Percentiles rank a stretch among this genome's conserved stretches.
These are phyloP conservation scores for Yarrowia bubula DNA, from an alignment of 805 yeast species.

Conservation along the genomic window DNA sequence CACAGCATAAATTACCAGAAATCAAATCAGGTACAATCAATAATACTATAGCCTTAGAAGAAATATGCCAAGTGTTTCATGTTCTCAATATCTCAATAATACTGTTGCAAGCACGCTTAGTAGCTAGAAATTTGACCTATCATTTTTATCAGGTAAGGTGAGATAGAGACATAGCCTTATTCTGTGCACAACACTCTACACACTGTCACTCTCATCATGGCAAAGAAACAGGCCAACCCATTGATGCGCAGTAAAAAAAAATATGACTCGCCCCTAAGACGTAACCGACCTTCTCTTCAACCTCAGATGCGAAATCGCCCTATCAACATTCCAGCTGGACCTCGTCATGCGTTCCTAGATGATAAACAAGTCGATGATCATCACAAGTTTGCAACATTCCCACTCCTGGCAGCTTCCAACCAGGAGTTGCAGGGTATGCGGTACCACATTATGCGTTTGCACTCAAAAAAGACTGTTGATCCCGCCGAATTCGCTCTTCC, in stretches of 20 bases:
- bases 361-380: constrained; percentile 2
- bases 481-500: constrained; percentile 78
- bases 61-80: too few species aligned
- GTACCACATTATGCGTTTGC: constrained; percentile 79
- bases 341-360: background rate
- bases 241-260: constrained; percentile 12
- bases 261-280: constrained; percentile 25
- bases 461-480: constrained; percentile 66
- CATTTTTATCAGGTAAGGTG: too few species aligned
- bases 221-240: constrained; percentile 15
- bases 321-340: constrained; percentile 9
- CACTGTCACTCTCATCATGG: background rate
- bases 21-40: too few species aligned
- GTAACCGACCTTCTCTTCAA: constrained; percentile 19
- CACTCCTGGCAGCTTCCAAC: constrained; percentile 64
- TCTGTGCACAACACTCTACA: too few species aligned
- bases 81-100: too few species aligned
- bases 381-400: constrained; percentile 10
- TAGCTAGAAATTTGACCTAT: too few species aligned
- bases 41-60: too few species aligned
- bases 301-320: background rate
- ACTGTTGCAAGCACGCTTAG: too few species aligned
- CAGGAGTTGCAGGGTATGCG: constrained; percentile 71
- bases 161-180: too few species aligned
- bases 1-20: too few species aligned